These are phyloP conservation scores for Backusella westeae DNA, from an alignment of 192 early-diverging fungal species.

Conservation along the genomic window DNA sequence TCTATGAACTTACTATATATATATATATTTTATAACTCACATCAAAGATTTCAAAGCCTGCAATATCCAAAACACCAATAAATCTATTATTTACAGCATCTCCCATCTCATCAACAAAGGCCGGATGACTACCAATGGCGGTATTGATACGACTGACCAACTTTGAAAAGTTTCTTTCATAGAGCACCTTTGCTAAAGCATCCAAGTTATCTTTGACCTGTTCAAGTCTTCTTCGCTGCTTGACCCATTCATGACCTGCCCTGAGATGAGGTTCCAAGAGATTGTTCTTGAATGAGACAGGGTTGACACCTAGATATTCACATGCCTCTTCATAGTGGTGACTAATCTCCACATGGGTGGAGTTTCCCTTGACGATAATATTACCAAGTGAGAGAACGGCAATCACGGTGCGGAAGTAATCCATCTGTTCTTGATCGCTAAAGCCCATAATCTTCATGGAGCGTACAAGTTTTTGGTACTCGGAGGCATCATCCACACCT, in stretches of 20 bases:
- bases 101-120: conserved; percentile 61
- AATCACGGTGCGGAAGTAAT: conserved; percentile 82
- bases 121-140: conserved; percentile 52
- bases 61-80: conserved; percentile 98
- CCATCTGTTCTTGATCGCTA: conserved; percentile 67
- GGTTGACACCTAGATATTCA: conserved; percentile 88
- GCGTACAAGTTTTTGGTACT: conserved; percentile 76
- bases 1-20: background rate
- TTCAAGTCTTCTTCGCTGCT: conserved; percentile 78
- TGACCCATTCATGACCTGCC: conserved; percentile 96
- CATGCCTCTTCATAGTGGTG: conserved; percentile 81
- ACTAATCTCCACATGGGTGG: conserved; percentile 69
- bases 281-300: conserved; percentile 81
- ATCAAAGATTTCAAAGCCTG: conserved; percentile 98
- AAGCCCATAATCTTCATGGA: conserved; percentile 87
- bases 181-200: conserved; percentile 86
- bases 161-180: conserved; percentile 94
- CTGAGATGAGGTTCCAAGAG: conserved; percentile 88
- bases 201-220: conserved; percentile 90
- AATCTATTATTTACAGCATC: conserved; percentile 44
- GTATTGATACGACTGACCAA: conserved; percentile 88
- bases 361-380: conserved; percentile 72
- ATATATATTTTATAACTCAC: conserved; percentile 30
- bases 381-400: conserved; percentile 94
- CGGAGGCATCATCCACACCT: conserved; percentile 87